Evolutionary conservation across 768 basidiomycete genomes (phyloP), one percentile per base, ranked within the genome.

Genomic region (Tylopilus sp.): DNA sequence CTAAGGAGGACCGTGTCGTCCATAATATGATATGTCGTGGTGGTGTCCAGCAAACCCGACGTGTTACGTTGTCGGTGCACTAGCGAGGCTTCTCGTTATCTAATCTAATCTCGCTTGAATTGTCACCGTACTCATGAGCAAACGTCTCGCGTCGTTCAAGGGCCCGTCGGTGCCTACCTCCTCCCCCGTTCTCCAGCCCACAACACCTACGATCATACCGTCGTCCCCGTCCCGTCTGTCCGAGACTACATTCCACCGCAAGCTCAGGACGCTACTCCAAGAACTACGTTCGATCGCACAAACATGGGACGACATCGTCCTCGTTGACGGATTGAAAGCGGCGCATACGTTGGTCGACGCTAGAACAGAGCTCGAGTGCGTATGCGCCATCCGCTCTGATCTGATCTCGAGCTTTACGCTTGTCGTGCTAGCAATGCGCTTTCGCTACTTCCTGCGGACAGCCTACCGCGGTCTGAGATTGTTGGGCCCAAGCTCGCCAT

Each of bases 291-390:
- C 74, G 13, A 76, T 81, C 17, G 70, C 86, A 10, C 76, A 81
- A 52, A 87, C 84, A 48, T 96, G 92, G 92, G 87, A 93, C 58
- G 87, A 92, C 59, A 74, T 94, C 40, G 83, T 93, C 1, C 75
- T 87, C 11, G 63, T 85, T 14, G 91, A 95, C 63, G 92, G 92
- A 9, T 71, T 92, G 34, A 89, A 84, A 59, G 81, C 87, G n/a
- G 82, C 80, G 9, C 84, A 79, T 54, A 81, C 75, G 48, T 74
- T 92, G 30, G 78, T 91, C 3, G 89, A 95, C 62, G 72, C 87
- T 17, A 78, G 89, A 19, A 96, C 92, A 16, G 89, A 92, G 63
- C 77, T 96, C 56, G 87, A 92, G 92, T 94, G 72, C 61, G 85
- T 75, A 40, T 40, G 17, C 6, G n/a, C 10, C 25, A 13, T 44